Conservation (phyloP, 805 yeast species). For the Ogataea sp. region DNA sequence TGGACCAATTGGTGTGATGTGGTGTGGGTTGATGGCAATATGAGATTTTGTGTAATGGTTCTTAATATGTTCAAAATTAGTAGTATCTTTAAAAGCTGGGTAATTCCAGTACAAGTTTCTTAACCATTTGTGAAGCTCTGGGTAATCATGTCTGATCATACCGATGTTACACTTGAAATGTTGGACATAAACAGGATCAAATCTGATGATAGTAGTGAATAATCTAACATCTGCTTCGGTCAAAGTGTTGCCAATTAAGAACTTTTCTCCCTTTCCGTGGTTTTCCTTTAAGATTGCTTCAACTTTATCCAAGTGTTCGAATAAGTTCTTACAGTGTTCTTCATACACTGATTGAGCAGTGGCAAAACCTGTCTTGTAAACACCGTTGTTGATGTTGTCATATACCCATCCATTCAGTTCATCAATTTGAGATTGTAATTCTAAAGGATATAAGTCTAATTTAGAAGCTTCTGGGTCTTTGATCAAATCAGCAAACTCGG, state of each 20-base stretch:
- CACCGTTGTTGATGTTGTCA: constrained; percentile 84
- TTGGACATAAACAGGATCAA: constrained; percentile 89
- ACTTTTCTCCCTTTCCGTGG: constrained; percentile 27
- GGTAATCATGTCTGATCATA: constrained; percentile 73
- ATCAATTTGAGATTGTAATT: constrained; percentile 52
- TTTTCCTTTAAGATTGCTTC: constrained; percentile 50
- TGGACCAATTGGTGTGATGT: constrained; percentile 87
- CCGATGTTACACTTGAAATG: constrained; percentile 90
- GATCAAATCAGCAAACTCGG: constrained; percentile 58
- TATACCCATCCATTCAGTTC: constrained; percentile 77
- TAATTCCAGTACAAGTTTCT: constrained; percentile 75
- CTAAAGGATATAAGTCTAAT: constrained; percentile 56
- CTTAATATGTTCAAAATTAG: constrained; percentile 86
- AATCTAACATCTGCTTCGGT: constrained; percentile 91
- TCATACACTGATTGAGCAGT: constrained; percentile 78
- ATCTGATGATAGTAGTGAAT: constrained; percentile 80
- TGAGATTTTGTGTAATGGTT: constrained; percentile 87
- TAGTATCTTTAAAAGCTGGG: constrained; percentile 63
- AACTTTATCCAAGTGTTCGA: constrained; percentile 59
- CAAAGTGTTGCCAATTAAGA: constrained; percentile 52
- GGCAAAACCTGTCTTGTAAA: constrained; percentile 88
- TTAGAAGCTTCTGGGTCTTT: constrained; percentile 38
- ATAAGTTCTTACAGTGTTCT: constrained; percentile 52
- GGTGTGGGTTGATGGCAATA: constrained; percentile 66
- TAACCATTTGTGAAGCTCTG: constrained; percentile 72